These are phyloP conservation scores for Daldinia caldariorum DNA, from an alignment of 495 filamentous ascomycete genomes.

Conservation along the genomic window DNA sequence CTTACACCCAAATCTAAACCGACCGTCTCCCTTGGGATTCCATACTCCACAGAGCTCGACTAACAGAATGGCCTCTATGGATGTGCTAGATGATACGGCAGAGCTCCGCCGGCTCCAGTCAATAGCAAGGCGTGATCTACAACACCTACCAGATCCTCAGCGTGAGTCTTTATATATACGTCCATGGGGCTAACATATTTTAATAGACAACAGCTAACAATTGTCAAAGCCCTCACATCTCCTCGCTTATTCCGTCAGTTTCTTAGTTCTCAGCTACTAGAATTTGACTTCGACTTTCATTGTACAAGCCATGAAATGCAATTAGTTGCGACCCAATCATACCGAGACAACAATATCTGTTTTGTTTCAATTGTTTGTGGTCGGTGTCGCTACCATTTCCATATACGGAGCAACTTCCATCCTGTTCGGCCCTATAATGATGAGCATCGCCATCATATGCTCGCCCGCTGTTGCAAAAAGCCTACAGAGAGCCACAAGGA, in stretches of 20 bases:
- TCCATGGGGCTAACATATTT: background rate
- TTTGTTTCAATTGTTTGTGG: constrained; percentile 42
- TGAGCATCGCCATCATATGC: constrained; percentile 44
- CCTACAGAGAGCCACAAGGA: background rate
- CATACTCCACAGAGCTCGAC: background rate
- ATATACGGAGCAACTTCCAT: constrained; percentile 30
- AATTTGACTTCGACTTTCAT: constrained; percentile 11
- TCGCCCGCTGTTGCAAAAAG: constrained; percentile 25
- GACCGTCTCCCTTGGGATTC: background rate
- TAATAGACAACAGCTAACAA: constrained; percentile 5
- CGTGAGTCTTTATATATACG: constrained; percentile 19
- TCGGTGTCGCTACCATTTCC: constrained; percentile 41
- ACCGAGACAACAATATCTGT: background rate
- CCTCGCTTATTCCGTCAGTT: constrained; percentile 41
- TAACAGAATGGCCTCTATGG: constrained; percentile 16
- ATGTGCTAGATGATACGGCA: constrained; percentile 12
- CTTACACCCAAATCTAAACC: background rate
- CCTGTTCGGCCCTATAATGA: constrained; percentile 6
- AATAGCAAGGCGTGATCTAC: constrained; percentile 8
- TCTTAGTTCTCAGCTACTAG: constrained; percentile 27
- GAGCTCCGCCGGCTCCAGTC: constrained; percentile 25
- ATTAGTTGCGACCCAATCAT: constrained; percentile 36
- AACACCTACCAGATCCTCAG: constrained; percentile 2
- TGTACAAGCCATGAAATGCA: constrained; percentile 44
- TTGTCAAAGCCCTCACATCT: constrained; percentile 34